Evolutionary conservation across 1,284 basidiomycete genomes (phyloP).

Genomic region (Erythrobasidium hasegawianum): DNA sequence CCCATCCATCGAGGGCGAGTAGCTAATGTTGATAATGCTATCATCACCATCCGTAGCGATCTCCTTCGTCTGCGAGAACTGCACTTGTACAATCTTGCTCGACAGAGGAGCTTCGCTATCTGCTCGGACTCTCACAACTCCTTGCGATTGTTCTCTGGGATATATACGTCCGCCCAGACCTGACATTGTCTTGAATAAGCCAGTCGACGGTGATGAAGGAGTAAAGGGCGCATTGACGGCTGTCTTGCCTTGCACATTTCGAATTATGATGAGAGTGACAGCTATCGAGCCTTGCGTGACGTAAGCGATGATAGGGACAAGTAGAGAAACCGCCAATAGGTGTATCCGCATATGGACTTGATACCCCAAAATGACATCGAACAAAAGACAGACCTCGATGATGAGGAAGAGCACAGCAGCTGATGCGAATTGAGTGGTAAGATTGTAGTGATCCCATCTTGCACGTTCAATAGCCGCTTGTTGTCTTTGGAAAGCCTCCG

Average conservation of each 20-base stretch:
- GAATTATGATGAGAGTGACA: not conserved
- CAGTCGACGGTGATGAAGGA: too few species aligned
- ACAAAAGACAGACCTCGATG: not conserved
- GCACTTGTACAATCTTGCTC: too few species aligned
- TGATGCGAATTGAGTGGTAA: not conserved
- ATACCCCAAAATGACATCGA: not conserved
- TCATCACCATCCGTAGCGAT: too few species aligned
- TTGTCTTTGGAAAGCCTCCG: not conserved
- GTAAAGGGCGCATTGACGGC: too few species aligned
- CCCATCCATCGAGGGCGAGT: too few species aligned
- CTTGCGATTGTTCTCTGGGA: too few species aligned
- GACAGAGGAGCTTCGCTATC: too few species aligned
- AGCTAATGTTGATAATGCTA: too few species aligned
- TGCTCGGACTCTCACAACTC: too few species aligned
- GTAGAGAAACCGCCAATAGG: not conserved
- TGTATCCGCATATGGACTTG: not conserved
- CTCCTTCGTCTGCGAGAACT: too few species aligned
- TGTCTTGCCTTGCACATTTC: not conserved
- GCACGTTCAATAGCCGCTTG: not conserved
- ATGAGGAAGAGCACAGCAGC: not conserved
- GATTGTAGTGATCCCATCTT: conserved; percentile 3
- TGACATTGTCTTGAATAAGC: too few species aligned
- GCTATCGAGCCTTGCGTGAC: not conserved
- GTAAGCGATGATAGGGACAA: not conserved
- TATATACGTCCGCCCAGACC: too few species aligned